Evolutionary conservation across 352 stramenopile species (phyloP).

Genomic region (Phytopythium chamaehyphon): DNA sequence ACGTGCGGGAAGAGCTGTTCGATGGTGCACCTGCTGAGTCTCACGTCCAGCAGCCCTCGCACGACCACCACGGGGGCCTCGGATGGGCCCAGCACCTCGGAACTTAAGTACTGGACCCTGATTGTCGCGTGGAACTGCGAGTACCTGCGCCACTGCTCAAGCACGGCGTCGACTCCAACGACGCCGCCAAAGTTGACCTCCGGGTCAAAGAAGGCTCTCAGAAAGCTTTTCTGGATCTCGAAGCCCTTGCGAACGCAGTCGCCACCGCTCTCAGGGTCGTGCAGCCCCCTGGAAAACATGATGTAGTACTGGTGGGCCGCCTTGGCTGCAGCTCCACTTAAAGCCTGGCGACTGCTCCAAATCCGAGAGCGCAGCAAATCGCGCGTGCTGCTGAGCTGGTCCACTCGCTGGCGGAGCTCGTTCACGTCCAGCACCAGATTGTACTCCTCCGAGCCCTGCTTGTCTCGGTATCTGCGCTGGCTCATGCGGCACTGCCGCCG

Average conservation of each 20-base stretch:
- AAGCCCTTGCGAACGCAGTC: slow-evolving; percentile 33
- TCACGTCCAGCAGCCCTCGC: slow-evolving; percentile 32
- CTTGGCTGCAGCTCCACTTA: slow-evolving; percentile 34
- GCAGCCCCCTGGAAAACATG: slow-evolving; percentile 51
- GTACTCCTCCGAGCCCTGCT: slow-evolving; percentile 59
- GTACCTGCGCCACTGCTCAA: slow-evolving; percentile 67
- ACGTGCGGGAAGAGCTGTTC: slow-evolving; percentile 68
- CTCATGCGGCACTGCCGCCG: slow-evolving; percentile 61
- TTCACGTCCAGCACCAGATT: slow-evolving; percentile 68
- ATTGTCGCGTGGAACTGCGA: slow-evolving; percentile 46
- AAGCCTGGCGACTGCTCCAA: slow-evolving; percentile 31
- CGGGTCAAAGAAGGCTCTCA: slow-evolving; percentile 42
- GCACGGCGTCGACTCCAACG: slow-evolving; percentile 29
- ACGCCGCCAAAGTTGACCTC: slow-evolving; percentile 35
- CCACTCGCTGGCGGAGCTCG: slow-evolving; percentile 48
- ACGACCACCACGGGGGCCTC: slow-evolving; percentile 51
- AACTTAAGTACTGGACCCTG: slow-evolving; percentile 21
- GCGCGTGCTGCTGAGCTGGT: slow-evolving; percentile 36
- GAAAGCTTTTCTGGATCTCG: slow-evolving; percentile 49
- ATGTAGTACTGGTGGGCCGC: slow-evolving; percentile 61
- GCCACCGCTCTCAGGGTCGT: slow-evolving; percentile 34
- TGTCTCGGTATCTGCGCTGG: slow-evolving; percentile 68
- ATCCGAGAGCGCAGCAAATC: slow-evolving; percentile 42
- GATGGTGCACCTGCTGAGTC: slow-evolving; percentile 48
- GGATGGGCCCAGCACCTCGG: slow-evolving; percentile 40